phyloP scores from a whole-genome alignment of 106 monocot species.

The Dendrobium chrysotoxum region DNA sequence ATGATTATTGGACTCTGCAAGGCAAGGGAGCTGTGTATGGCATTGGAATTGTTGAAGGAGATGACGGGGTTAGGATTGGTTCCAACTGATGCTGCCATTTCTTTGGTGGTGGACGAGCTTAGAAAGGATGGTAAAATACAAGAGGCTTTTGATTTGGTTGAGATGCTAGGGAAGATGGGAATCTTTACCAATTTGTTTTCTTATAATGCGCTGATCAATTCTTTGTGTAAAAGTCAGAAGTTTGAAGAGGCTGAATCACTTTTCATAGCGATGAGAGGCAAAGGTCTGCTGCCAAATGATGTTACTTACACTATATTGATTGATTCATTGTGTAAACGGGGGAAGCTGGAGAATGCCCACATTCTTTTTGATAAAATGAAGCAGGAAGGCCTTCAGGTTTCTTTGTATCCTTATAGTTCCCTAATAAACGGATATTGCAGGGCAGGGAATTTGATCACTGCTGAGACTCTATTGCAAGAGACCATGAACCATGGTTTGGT shows the following conservation, averaged over 20 bases:
- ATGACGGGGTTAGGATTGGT: conserved; percentile 54
- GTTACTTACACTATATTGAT: conserved; percentile 84
- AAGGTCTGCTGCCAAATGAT: conserved; percentile 62
- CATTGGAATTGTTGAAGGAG: conserved; percentile 38
- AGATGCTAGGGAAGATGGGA: conserved; percentile 44
- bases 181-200: conserved; percentile 75
- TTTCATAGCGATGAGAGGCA: conserved; percentile 53
- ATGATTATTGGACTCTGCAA: conserved; percentile 64
- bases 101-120: conserved; percentile 63
- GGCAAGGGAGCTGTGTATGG: conserved; percentile 34
- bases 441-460: conserved; percentile 41
- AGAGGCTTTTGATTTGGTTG: conserved; percentile 66
- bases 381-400: conserved; percentile 31
- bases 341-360: conserved; percentile 40
- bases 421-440: conserved; percentile 80
- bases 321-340: conserved; percentile 65
- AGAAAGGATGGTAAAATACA: conserved; percentile 50
- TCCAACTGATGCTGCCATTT: conserved; percentile 60
- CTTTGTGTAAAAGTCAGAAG: conserved; percentile 62
- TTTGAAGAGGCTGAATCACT: conserved; percentile 64
- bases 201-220: conserved; percentile 85
- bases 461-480: conserved; percentile 44
- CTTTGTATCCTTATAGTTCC: conserved; percentile 83
- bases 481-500: conserved; percentile 39
- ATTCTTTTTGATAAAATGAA: conserved; percentile 49